Evolutionary conservation across 2,329 filamentous ascomycete species (phyloP).

Genomic region (Mollisia scopiformis): DNA sequence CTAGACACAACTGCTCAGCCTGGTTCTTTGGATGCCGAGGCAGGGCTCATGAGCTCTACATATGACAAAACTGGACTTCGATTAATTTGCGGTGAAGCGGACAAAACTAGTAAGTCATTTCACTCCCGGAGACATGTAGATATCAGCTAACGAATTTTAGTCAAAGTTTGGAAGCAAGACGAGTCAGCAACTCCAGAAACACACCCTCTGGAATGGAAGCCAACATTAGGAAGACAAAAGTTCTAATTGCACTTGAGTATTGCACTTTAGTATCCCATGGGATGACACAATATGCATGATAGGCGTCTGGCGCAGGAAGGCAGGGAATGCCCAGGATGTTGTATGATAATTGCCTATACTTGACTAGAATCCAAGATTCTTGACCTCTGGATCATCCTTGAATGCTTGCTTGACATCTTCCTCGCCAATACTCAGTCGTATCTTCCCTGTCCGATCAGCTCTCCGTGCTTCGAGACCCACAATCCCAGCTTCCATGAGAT

Average conservation of each 20-base stretch:
- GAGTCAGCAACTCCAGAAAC: conserved; percentile 88
- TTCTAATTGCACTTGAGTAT: conserved; percentile 54
- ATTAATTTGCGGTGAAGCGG: conserved; percentile 91
- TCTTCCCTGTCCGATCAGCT: conserved; percentile 84
- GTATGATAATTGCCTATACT: conserved; percentile 6
- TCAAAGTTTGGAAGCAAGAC: conserved; percentile 97
- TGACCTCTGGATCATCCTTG: conserved; percentile 85
- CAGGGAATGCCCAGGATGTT: conserved; percentile 2
- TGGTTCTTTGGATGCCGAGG: conserved; percentile 90
- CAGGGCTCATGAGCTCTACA: conserved; percentile 90
- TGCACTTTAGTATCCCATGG: too few species aligned
- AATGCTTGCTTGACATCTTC: conserved; percentile 90
- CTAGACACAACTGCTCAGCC: conserved; percentile 92
- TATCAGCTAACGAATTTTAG: conserved; percentile 40
- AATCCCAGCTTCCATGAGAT: conserved; percentile 85
- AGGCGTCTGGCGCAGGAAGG: conserved; percentile 29
- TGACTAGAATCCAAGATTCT: conserved; percentile 45
- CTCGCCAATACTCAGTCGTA: conserved; percentile 83
- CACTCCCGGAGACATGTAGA: not conserved
- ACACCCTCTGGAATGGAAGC: conserved; percentile 92
- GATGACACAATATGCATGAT: conserved; percentile 20
- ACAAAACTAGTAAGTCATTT: conserved; percentile 77
- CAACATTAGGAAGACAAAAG: conserved; percentile 76
- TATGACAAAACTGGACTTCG: conserved; percentile 89
- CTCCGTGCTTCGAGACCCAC: conserved; percentile 80